Base-by-base conservation (phyloP, 1,139 yeast genomes). In the Yamadazyma friedrichii region DNA sequence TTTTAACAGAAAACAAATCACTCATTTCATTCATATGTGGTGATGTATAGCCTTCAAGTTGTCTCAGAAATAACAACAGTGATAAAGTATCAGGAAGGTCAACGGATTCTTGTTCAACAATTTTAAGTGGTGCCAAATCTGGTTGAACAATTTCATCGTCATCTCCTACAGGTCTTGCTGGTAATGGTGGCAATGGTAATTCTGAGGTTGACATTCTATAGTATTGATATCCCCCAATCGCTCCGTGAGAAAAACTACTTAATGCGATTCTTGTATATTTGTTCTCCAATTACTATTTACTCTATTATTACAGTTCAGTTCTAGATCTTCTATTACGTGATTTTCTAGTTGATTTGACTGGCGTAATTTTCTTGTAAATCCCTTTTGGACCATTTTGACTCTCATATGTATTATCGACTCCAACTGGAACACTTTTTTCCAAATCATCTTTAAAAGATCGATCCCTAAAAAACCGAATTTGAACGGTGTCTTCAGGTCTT, bases 1-100 rank as follows among this genome's bases (percentile, higher is more conserved):
- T 50, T 12, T 42, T 42, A 4, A 42, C 38, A 4, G 56, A 46
- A 43, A 63, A 61, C 10, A 58, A 52, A 34, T 70, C 76, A 5
- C 69, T 62, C 16, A 59, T 54, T 43, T 70, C 72, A 44, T 67
- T 66, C 62, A 67, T 58, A 26, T 46, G 52, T 3, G 70, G 68
- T n/a, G 63, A 53, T 6, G 54, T 47, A 42, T 63, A 67, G 4
- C 55, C 34, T 38, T 67, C 71, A 38, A 55, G 49, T 44, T 70
- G 75, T 44, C 76, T 53, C 29, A 58, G 54, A 13, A 61, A 46
- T n/a, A 64, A 56, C 13, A 67, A 58, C 33, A 58, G 53, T 4
- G 69, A 60, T 10, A 65, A 48, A 12, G 52, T 48, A 41, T 65
- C 66, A 12, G 42, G 31, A 15, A 43, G 6, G 11, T 10, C 36